These are phyloP conservation scores for Desmodesmus armatus DNA, from an alignment of 139 green algal species.

Conservation along the genomic window DNA sequence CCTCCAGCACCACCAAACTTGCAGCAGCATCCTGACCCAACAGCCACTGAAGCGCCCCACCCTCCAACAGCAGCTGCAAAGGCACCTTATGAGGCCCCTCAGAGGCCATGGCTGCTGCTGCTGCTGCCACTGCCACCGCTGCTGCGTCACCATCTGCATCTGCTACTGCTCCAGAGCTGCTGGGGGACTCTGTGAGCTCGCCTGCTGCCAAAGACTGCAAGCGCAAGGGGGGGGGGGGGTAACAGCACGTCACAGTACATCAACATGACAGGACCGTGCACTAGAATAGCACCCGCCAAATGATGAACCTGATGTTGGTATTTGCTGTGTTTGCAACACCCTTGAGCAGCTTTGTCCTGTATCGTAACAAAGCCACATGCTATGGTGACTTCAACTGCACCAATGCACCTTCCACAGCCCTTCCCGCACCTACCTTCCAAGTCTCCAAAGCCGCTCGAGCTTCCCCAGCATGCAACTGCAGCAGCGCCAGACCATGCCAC, in stretches of 20 bases:
- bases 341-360: no score
- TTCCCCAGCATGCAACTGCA: conserved; percentile 35
- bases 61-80: conserved; percentile 39
- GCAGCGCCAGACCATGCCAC: conserved; percentile 61
- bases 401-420: no score
- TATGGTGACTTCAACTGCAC: background rate
- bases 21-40: conserved; percentile 35
- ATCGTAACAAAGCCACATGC: no score
- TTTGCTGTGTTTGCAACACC: no score
- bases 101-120: conserved; percentile 23
- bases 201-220: conserved; percentile 51
- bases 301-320: no score
- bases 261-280: no score
- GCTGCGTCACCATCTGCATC: conserved; percentile 4
- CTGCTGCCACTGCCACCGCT: conserved; percentile 25
- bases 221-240: background rate
- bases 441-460: conserved; percentile 53
- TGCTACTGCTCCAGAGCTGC: conserved; percentile 34
- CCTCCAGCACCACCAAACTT: conserved; percentile 54
- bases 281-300: no score
- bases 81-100: background rate
- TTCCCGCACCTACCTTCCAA: conserved; percentile 38
- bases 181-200: conserved; percentile 27
- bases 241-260: no score
- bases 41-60: conserved; percentile 62